Conservation (phyloP, 805 yeast genomes). For the Kluyveromyces lactis region DNA sequence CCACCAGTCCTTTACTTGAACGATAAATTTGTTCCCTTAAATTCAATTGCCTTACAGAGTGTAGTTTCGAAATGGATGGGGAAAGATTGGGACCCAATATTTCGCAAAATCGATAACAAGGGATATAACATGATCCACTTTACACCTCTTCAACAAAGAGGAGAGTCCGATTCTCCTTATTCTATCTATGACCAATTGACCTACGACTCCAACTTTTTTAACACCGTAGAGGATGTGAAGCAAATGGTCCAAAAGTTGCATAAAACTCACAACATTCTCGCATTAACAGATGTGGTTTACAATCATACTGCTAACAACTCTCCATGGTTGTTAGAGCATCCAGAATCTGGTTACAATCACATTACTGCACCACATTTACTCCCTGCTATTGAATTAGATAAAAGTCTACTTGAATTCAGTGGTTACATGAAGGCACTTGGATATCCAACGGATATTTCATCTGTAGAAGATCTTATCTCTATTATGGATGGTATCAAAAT, state of each 20-base stretch:
- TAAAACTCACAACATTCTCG: conserved; percentile 49
- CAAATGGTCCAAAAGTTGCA: conserved; percentile 43
- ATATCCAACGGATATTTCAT: conserved; percentile 48
- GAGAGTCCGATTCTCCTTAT: conserved; percentile 87
- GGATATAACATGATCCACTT: conserved; percentile 95
- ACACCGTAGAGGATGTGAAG: conserved; percentile 45
- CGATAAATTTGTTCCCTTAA: conserved; percentile 54
- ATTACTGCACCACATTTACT: conserved; percentile 83
- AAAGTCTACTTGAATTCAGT: conserved; percentile 58
- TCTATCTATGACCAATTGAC: conserved; percentile 78
- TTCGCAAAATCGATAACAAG: conserved; percentile 53
- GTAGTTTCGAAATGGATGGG: conserved; percentile 93
- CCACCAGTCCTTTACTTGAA: conserved; percentile 64
- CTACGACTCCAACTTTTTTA: conserved; percentile 63
- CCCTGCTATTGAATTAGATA: conserved; percentile 80
- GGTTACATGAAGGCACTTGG: conserved; percentile 45
- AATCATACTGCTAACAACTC: conserved; percentile 94
- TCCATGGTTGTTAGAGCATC: conserved; percentile 73
- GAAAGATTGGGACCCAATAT: conserved; percentile 59
- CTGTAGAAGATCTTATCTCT: conserved; percentile 44
- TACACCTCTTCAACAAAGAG: conserved; percentile 87
- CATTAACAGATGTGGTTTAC: conserved; percentile 87
- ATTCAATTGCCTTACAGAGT: conserved; percentile 74
- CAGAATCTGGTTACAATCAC: conserved; percentile 82
- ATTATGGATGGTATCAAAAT: conserved; percentile 61